phyloP scores from a whole-genome alignment of 352 stramenopile species.

The Phytophthora brassicae region DNA sequence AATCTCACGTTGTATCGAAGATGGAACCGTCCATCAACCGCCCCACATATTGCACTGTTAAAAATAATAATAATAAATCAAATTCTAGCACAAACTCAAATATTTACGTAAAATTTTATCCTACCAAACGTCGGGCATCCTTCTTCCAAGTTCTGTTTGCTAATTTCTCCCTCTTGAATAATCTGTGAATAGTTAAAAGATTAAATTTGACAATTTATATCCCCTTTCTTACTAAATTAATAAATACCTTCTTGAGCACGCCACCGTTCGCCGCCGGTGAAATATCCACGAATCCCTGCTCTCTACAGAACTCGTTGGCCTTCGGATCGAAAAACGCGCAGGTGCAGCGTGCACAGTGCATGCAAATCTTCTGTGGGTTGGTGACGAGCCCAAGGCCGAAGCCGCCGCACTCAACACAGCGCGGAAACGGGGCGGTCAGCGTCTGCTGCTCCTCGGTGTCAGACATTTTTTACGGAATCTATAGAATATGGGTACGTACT shows the following conservation, averaged over 20 bases:
- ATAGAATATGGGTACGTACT: no score
- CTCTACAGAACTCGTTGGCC: constrained; percentile 57
- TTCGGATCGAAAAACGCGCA: constrained; percentile 82
- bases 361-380: constrained; percentile 72
- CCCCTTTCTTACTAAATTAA: background rate
- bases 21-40: constrained; percentile 82
- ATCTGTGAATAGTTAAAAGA: constrained; percentile 27
- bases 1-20: constrained; percentile 80
- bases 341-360: constrained; percentile 65
- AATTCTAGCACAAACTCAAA: background rate
- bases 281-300: constrained; percentile 85
- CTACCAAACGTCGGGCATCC: constrained; percentile 79
- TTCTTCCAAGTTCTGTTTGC: constrained; percentile 66
- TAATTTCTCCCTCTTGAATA: constrained; percentile 53
- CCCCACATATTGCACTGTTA: constrained; percentile 81
- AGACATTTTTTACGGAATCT: background rate
- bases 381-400: constrained; percentile 68
- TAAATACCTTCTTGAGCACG: constrained; percentile 71
- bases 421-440: constrained; percentile 36
- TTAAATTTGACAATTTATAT: no score
- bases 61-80: background rate
- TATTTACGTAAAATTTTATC: background rate
- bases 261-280: constrained; percentile 69
- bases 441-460: constrained; percentile 11
- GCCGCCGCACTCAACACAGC: constrained; percentile 70